These are phyloP conservation scores for Ambrosia artemisiifolia DNA, from an alignment of 129 eudicot genomes.

Conservation along the genomic window DNA sequence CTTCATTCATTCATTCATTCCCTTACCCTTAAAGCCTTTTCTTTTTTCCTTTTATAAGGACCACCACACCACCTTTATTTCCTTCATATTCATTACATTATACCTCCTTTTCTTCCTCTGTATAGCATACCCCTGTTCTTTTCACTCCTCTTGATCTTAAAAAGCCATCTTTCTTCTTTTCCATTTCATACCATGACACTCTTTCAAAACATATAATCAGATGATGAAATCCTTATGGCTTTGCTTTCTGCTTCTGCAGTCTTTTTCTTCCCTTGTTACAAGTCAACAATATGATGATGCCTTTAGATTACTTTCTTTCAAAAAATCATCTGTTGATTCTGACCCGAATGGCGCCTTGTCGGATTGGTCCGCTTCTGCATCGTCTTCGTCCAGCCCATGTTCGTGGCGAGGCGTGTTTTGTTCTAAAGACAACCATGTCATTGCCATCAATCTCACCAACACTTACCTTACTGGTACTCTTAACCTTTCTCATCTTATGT, in stretches of 20 bases:
- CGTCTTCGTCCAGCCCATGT: conserved; percentile 41
- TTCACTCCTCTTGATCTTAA: background rate
- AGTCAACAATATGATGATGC: conserved; percentile 36
- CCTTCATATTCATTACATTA: background rate
- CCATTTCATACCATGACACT: conserved; percentile 33
- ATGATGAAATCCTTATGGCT: conserved; percentile 18
- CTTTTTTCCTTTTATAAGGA: conserved; percentile 21
- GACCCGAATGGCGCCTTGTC: conserved; percentile 59
- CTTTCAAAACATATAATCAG: background rate
- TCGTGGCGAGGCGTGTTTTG: conserved; percentile 68
- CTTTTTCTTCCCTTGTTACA: conserved; percentile 20
- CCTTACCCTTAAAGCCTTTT: conserved; percentile 5
- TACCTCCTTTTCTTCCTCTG: background rate
- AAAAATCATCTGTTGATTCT: conserved; percentile 47
- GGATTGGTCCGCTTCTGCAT: conserved; percentile 36
- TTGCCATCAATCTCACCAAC: conserved; percentile 43
- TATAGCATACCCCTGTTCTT: no score
- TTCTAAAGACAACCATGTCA: conserved; percentile 36
- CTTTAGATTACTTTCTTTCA: conserved; percentile 45
- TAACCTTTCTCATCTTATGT: conserved; percentile 48
- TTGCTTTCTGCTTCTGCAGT: conserved; percentile 21
- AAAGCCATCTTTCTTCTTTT: conserved; percentile 4
- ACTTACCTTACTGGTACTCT: conserved; percentile 53
- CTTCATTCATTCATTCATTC: conserved; percentile 13
- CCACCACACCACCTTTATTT: conserved; percentile 19